phyloP scores from a whole-genome alignment of 2,329 filamentous ascomycete genomes.

The Sphaerostilbella broomeana region DNA sequence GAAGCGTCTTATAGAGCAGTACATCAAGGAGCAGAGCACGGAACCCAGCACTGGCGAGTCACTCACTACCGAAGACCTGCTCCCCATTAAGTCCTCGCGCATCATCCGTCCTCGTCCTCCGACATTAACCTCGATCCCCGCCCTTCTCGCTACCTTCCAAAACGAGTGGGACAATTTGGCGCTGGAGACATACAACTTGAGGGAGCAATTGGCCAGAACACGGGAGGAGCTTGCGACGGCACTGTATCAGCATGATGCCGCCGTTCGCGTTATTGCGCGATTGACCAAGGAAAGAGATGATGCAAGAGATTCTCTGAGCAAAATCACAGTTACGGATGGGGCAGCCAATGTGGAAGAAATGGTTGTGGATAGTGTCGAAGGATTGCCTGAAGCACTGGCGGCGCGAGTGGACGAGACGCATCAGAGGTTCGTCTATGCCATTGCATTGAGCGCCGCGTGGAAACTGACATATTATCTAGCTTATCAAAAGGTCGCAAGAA shows the following conservation, averaged over 20 bases:
- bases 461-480: slow-evolving; percentile 38
- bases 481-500: slow-evolving; percentile 86
- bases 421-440: slow-evolving; percentile 51
- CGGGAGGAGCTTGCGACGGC: slow-evolving; percentile 90
- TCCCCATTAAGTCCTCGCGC: slow-evolving; percentile 77
- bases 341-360: slow-evolving; percentile 70
- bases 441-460: background rate
- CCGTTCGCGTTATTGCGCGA: slow-evolving; percentile 88
- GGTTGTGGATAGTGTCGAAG: slow-evolving; percentile 75
- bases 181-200: slow-evolving; percentile 83
- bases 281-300: slow-evolving; percentile 89
- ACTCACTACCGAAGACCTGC: slow-evolving; percentile 73
- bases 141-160: slow-evolving; percentile 88
- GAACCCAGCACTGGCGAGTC: slow-evolving; percentile 88
- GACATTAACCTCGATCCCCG: slow-evolving; percentile 91
- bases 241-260: slow-evolving; percentile 94
- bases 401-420: slow-evolving; percentile 75
- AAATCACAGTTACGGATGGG: slow-evolving; percentile 63
- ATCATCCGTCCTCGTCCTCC: slow-evolving; percentile 85
- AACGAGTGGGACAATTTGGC: slow-evolving; percentile 97
- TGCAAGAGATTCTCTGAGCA: slow-evolving; percentile 80
- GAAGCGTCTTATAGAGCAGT: slow-evolving; percentile 89
- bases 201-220: slow-evolving; percentile 82
- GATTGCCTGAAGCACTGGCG: slow-evolving; percentile 64
- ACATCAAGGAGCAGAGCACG: slow-evolving; percentile 86